These are phyloP conservation scores for Albatrellus sp. DNA, from an alignment of 1,284 basidiomycete species.

Conservation along the genomic window DNA sequence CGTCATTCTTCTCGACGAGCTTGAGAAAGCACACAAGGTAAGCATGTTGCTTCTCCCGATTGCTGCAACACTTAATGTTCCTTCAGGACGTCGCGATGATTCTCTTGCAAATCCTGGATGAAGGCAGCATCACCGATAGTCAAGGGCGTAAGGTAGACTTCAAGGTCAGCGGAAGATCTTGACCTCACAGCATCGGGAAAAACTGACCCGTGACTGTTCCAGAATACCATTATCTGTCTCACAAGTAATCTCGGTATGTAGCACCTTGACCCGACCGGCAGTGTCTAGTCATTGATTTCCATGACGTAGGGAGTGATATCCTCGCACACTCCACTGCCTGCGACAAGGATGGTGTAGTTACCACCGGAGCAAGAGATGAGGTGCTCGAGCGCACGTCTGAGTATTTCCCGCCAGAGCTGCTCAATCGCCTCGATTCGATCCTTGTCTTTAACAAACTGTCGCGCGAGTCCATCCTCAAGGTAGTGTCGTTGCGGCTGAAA, in stretches of 20 bases:
- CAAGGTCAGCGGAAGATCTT: constrained; percentile 33
- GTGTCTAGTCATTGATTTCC: constrained; percentile 4
- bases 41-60: constrained; percentile 5
- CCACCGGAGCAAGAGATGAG: constrained; percentile 44
- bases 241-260: constrained; percentile 37
- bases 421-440: constrained; percentile 83
- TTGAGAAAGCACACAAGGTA: constrained; percentile 85
- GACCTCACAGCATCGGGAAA: neutral
- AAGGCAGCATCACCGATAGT: constrained; percentile 81
- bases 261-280: neutral
- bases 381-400: constrained; percentile 70
- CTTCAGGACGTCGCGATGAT: constrained; percentile 78
- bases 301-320: constrained; percentile 45
- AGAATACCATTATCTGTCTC: constrained; percentile 74
- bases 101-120: constrained; percentile 85
- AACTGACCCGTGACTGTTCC: constrained; percentile 4
- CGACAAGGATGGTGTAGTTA: constrained; percentile 56
- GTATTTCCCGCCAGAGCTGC: constrained; percentile 83
- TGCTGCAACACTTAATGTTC: constrained; percentile 1
- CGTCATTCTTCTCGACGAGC: constrained; percentile 74
- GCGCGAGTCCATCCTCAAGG: constrained; percentile 56
- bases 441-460: constrained; percentile 87
- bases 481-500: constrained; percentile 64
- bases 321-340: constrained; percentile 62
- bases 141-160: constrained; percentile 13